Percentiles rank a stretch among this genome's conserved stretches.
These are phyloP conservation scores for Ogataea wickerhamii DNA, from an alignment of 805 yeast species.

Conservation along the genomic window DNA sequence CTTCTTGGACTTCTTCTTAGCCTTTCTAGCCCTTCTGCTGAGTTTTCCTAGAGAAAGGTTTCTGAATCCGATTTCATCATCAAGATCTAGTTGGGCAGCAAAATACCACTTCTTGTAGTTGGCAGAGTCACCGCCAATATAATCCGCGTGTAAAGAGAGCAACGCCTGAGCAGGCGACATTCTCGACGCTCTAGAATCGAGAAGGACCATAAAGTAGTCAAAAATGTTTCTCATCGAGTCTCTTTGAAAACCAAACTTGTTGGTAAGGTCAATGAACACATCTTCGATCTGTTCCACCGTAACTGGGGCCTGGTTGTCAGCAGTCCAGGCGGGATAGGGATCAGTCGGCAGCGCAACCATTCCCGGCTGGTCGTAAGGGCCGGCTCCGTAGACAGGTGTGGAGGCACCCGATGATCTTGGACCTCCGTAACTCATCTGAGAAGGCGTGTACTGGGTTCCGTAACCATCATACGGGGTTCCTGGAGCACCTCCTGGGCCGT, in stretches of 20 bases:
- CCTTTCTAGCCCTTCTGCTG: slow-evolving; percentile 76
- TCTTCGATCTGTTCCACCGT: slow-evolving; percentile 84
- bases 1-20: slow-evolving; percentile 76
- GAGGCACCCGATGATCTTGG: slow-evolving; percentile 90
- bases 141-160: slow-evolving; percentile 78
- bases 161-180: slow-evolving; percentile 89
- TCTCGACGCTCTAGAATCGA: slow-evolving; percentile 82
- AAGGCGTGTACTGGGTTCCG: slow-evolving; percentile 60
- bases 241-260: slow-evolving; percentile 86
- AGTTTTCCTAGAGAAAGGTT: slow-evolving; percentile 75
- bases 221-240: slow-evolving; percentile 90
- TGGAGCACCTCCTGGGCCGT: slow-evolving; percentile 56
- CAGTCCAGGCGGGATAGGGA: slow-evolving; percentile 99
- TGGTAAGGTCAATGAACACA: slow-evolving; percentile 76
- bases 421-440: slow-evolving; percentile 84
- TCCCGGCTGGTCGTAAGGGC: slow-evolving; percentile 38
- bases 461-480: slow-evolving; percentile 67
- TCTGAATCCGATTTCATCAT: slow-evolving; percentile 78
- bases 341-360: slow-evolving; percentile 74
- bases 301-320: slow-evolving; percentile 87
- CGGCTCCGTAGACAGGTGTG: slow-evolving; percentile 65
- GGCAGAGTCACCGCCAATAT: slow-evolving; percentile 83
- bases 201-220: slow-evolving; percentile 79
- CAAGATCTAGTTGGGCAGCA: slow-evolving; percentile 84
- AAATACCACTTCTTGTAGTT: slow-evolving; percentile 86